phyloP scores from a whole-genome alignment of 108 stramenopile species.

The Schizochytrium sp. region DNA sequence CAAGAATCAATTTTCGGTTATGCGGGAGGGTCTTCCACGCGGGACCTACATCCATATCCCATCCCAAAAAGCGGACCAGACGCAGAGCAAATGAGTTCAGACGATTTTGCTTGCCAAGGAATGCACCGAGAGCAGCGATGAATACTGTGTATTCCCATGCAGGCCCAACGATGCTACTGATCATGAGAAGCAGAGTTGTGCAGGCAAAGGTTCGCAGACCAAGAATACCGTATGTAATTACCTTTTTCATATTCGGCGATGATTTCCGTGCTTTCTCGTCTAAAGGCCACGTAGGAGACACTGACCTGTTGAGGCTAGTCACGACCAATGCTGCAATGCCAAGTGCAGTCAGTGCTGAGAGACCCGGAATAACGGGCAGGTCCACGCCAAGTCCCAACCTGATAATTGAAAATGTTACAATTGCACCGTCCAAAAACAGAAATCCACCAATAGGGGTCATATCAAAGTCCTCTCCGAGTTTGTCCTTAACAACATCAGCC shows the following conservation, averaged over 20 bases:
- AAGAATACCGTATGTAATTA: neutral
- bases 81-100: slow-evolving; percentile 3
- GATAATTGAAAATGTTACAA: neutral
- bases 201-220: neutral
- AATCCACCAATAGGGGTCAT: slow-evolving; percentile 44
- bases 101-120: neutral
- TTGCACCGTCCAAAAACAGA: neutral
- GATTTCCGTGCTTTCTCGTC: neutral
- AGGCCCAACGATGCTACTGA: slow-evolving; percentile 3
- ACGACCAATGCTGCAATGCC: neutral
- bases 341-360: slow-evolving; percentile 26
- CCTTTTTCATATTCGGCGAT: neutral
- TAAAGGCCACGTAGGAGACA: slow-evolving; percentile 36
- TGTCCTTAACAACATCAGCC: neutral
- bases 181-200: neutral
- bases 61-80: slow-evolving; percentile 53
- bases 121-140: neutral
- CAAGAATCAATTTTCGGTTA: neutral
- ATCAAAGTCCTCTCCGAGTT: neutral
- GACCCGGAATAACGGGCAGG: neutral
- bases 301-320: neutral
- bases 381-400: neutral
- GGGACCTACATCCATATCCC: slow-evolving; percentile 23
- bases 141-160: neutral
- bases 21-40: slow-evolving; percentile 15